Conservation (phyloP, 1,139 yeast genomes). For the Saccharomycopsis hybrid region DNA sequence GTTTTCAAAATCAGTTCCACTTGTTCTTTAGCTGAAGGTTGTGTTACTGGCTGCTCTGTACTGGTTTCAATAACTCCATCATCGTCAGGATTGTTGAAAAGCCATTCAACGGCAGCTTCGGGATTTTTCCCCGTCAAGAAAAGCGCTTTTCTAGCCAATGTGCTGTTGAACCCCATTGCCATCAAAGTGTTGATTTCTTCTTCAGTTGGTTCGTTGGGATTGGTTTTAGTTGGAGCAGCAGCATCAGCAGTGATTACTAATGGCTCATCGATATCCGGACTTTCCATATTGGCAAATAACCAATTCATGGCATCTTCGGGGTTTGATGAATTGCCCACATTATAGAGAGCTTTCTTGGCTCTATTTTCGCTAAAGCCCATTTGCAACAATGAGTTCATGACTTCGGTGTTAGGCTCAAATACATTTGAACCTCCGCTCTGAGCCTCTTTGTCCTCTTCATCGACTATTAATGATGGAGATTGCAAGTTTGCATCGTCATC, state of each 20-base stretch:
- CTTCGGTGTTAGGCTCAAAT: constrained; percentile 52
- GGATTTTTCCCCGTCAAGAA: constrained; percentile 49
- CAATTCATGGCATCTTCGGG: constrained; percentile 87
- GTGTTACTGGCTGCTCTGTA: constrained; percentile 4
- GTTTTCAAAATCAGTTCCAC: constrained; percentile 8
- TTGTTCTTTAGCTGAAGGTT: constrained; percentile 14
- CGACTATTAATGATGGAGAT: constrained; percentile 34
- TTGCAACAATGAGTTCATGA: constrained; percentile 47
- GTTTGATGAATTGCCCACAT: constrained; percentile 56
- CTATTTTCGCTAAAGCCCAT: constrained; percentile 88
- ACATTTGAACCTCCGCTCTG: constrained; percentile 21
- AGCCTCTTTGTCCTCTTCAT: constrained; percentile 29
- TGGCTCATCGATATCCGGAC: constrained; percentile 66
- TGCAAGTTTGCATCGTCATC: constrained; percentile 38
- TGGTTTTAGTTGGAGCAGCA: constrained; percentile 25
- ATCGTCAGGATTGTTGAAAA: constrained; percentile 71
- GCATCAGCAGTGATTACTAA: constrained; percentile 27
- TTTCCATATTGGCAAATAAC: constrained; percentile 86
- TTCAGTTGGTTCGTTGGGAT: constrained; percentile 26
- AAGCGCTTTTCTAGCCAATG: constrained; percentile 66
- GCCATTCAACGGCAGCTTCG: constrained; percentile 85
- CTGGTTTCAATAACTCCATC: constrained; percentile 33
- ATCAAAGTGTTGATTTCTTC: constrained; percentile 46
- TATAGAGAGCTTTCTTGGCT: constrained; percentile 58
- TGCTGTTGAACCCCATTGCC: constrained; percentile 72